phyloP scores from a whole-genome alignment of 345 rosid genomes.

The Limnanthes douglasii region DNA sequence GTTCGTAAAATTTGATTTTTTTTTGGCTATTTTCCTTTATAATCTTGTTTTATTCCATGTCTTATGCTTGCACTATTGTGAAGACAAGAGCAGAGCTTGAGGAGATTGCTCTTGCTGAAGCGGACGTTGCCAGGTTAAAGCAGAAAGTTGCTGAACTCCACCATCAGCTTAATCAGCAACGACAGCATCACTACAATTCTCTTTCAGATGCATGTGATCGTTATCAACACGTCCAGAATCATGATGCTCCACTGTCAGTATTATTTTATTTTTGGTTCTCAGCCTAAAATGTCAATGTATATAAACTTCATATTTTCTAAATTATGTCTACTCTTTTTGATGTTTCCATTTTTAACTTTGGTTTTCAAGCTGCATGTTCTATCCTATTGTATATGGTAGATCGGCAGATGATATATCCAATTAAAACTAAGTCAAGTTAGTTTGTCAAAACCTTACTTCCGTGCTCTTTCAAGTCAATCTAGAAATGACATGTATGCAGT shows the following conservation, averaged over 20 bases:
- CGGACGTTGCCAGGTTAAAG: slow-evolving; percentile 96
- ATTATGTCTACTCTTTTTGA: neutral
- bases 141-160: slow-evolving; percentile 99
- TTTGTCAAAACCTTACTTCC: no score
- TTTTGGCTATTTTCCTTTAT: slow-evolving; percentile 1
- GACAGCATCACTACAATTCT: slow-evolving; percentile 71
- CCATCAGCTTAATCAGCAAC: slow-evolving; percentile 94
- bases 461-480: no score
- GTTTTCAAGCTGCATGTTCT: neutral
- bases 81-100: slow-evolving; percentile 99
- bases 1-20: slow-evolving; percentile 40
- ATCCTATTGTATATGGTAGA: no score
- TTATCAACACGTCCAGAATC: slow-evolving; percentile 64
- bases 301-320: slow-evolving; percentile 1
- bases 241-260: slow-evolving; percentile 74
- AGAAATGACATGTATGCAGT: no score
- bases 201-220: slow-evolving; percentile 69
- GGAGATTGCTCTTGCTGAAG: slow-evolving; percentile 99
- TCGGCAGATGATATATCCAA: no score
- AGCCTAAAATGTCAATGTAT: neutral
- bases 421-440: no score
- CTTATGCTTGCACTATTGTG: slow-evolving; percentile 23
- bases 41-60: slow-evolving; percentile 4
- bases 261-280: neutral
- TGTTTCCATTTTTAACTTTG: neutral